Percentiles rank a stretch among this genome's conserved stretches.
Evolutionary conservation across 2,329 filamentous ascomycete genomes (phyloP).

Genomic region (Calonectria pseudoreteaudii): DNA sequence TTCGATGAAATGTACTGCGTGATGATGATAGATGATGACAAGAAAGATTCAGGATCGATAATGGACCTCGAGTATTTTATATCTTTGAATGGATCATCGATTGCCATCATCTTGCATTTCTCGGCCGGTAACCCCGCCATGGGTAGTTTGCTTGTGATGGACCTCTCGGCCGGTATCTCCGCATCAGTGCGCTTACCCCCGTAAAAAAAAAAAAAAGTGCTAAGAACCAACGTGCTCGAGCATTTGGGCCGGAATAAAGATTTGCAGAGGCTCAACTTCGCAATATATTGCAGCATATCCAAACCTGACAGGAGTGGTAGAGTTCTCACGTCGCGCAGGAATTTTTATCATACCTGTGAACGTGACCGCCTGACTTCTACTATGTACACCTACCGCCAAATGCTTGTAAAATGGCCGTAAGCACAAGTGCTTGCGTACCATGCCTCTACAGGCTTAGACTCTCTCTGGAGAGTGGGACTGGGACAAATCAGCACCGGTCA

Average conservation of each 20-base stretch:
- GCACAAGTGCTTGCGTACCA: not conserved
- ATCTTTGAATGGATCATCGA: not conserved
- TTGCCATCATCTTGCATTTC: not conserved
- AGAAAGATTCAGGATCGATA: too few relatives aligned
- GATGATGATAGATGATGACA: not conserved
- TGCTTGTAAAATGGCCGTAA: not conserved
- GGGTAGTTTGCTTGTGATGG: not conserved
- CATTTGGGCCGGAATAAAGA: not conserved
- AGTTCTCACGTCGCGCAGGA: not conserved
- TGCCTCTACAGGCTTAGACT: not conserved
- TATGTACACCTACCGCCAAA: not conserved
- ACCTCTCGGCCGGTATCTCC: constrained; percentile 14
- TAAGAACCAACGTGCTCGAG: not conserved
- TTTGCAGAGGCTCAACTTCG: not conserved
- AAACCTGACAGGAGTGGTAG: not conserved
- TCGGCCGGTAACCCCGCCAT: constrained; percentile 5
- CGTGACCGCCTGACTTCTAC: not conserved
- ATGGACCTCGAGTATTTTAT: not conserved
- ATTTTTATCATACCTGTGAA: not conserved
- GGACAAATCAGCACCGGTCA: not conserved
- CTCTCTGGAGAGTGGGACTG: not conserved
- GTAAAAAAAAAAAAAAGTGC: not conserved
- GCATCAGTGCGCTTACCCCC: not conserved
- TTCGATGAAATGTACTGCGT: not conserved
- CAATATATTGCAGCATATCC: not conserved